Evolutionary conservation across 139 green algal species (phyloP), one percentile per base, ranked within the genome.

Genomic region (Edaphochlamys debaryana): DNA sequence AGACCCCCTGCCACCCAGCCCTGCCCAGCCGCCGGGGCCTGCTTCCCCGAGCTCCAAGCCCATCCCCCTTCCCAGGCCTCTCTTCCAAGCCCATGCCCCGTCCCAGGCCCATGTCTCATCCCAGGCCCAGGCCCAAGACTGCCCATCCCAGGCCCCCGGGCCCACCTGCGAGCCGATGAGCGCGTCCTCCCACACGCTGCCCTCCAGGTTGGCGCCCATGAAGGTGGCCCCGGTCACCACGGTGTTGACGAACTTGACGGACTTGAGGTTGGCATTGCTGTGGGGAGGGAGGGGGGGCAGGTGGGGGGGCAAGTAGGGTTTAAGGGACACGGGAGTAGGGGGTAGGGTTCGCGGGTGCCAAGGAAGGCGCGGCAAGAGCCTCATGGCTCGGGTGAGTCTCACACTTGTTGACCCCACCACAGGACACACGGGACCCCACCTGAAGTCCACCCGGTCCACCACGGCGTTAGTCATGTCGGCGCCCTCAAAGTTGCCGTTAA

Each of bases 381-480:
- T n/a, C n/a, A n/a, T n/a, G n/a, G n/a, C n/a, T n/a, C n/a, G n/a
- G n/a, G n/a, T n/a, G n/a, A n/a, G n/a, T n/a, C n/a, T n/a, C n/a
- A n/a, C n/a, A n/a, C n/a, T n/a, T n/a, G n/a, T n/a, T n/a, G n/a
- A n/a, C n/a, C n/a, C n/a, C n/a, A n/a, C n/a, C n/a, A n/a, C n/a
- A n/a, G n/a, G n/a, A n/a, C n/a, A n/a, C n/a, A n/a, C n/a, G n/a
- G n/a, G n/a, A n/a, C n/a, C 45, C 45, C 9, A 54, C 45, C 45
- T 87, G 85, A 99, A 98, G 80, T 93, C 89, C 50, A 97, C 94
- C 7, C 97, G 89, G 88, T 99, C 97, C 30, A 99, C 69, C 22
- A 99, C 95, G 1, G 95, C 93, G 79, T 98, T 99, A 48, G 93
- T 98, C 70, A 99, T 76, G 91, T 99, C 92, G 0, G 95, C 95